These are phyloP conservation scores for Coemansia reversa DNA, from an alignment of 192 early-diverging fungal genomes.

Conservation along the genomic window DNA sequence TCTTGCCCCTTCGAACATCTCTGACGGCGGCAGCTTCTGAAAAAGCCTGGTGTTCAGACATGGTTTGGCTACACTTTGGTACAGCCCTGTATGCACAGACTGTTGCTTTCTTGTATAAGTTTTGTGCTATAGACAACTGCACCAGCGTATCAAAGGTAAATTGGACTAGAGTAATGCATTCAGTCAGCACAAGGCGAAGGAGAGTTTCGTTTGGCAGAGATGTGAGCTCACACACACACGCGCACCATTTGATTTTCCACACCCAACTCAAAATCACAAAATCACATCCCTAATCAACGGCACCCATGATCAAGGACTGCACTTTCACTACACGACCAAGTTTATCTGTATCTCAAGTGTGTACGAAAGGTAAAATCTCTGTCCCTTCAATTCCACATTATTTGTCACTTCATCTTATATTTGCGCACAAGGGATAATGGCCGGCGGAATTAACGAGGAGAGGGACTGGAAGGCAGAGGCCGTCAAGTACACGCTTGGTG, in stretches of 20 bases:
- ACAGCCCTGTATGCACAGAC: neutral
- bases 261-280: no score
- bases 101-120: neutral
- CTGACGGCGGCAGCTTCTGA: neutral
- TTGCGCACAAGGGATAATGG: neutral
- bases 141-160: neutral
- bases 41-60: neutral
- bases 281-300: no score
- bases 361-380: neutral
- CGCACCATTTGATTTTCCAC: no score
- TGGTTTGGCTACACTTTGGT: neutral
- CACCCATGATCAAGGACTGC: no score
- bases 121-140: neutral
- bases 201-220: neutral
- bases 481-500: conserved; percentile 49
- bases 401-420: neutral
- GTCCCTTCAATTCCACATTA: neutral
- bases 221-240: no score
- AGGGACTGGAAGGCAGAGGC: conserved; percentile 49
- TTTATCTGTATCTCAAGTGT: neutral
- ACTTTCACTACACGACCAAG: no score
- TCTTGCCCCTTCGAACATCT: neutral
- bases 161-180: neutral
- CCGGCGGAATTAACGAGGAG: conserved; percentile 8
- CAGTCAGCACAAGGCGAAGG: neutral